These are phyloP conservation scores for Mycosphaerelloides madeirae DNA, from an alignment of 2,329 filamentous ascomycete genomes.

Conservation along the genomic window DNA sequence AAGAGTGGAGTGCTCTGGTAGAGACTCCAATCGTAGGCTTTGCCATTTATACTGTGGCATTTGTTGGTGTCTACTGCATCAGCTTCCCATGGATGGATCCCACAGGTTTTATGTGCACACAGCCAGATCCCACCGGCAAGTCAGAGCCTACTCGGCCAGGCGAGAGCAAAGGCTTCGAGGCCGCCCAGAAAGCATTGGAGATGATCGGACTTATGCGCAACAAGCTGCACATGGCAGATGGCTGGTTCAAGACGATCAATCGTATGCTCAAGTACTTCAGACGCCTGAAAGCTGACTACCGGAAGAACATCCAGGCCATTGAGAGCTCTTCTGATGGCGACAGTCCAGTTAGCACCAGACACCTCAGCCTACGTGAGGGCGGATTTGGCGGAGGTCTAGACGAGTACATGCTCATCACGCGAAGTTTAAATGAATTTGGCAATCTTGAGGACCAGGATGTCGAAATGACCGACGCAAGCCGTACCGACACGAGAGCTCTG, in stretches of 20 bases:
- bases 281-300: constrained; percentile 48
- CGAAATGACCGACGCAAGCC: constrained; percentile 33
- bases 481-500: constrained; percentile 15
- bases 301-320: constrained; percentile 29
- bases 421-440: constrained; percentile 34
- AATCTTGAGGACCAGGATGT: constrained; percentile 34
- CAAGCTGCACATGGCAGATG: constrained; percentile 54
- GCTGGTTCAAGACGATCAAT: constrained; percentile 51
- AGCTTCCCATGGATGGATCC: constrained; percentile 67
- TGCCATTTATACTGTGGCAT: constrained; percentile 62
- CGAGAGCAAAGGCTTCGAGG: constrained; percentile 35
- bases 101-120: constrained; percentile 48
- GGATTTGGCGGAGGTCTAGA: constrained; percentile 50
- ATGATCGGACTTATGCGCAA: constrained; percentile 50
- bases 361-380: constrained; percentile 30
- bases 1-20: constrained; percentile 56
- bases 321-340: constrained; percentile 29
- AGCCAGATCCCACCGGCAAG: constrained; percentile 7
- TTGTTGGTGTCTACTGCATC: constrained; percentile 60
- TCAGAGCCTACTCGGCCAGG: constrained; percentile 11
- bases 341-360: constrained; percentile 25
- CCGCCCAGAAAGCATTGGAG: constrained; percentile 47
- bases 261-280: constrained; percentile 53
- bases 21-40: constrained; percentile 66
- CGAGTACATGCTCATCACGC: constrained; percentile 48